Evolutionary conservation across 2,329 filamentous ascomycete genomes (phyloP).

Genomic region (Fragosphaeria purpurea): DNA sequence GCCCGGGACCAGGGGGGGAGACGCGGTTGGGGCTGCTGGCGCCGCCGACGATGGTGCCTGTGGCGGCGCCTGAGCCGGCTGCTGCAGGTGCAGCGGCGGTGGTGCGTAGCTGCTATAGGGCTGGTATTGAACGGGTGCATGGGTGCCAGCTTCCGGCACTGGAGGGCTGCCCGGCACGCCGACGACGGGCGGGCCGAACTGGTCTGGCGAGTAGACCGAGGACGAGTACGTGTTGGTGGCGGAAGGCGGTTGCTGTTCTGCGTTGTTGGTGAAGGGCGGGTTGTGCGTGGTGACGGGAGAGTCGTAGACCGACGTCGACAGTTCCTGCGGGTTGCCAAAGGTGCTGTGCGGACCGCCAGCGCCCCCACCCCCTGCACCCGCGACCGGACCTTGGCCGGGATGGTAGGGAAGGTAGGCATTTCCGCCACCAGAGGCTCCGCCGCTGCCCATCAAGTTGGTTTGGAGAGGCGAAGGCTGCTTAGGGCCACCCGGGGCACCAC

Average conservation of each 20-base stretch:
- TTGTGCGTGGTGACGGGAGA: constrained; percentile 54
- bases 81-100: constrained; percentile 19
- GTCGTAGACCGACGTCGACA: constrained; percentile 69
- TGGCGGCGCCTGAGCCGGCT: constrained; percentile 30
- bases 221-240: constrained; percentile 34
- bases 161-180: constrained; percentile 18
- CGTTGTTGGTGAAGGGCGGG: constrained; percentile 28
- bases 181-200: constrained; percentile 23
- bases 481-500: neutral
- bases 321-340: constrained; percentile 64
- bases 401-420: constrained; percentile 39
- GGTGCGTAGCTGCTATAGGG: constrained; percentile 25
- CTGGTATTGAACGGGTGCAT: constrained; percentile 20
- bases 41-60: constrained; percentile 25
- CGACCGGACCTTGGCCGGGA: constrained; percentile 28
- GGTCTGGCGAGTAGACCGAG: constrained; percentile 40
- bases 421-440: constrained; percentile 31
- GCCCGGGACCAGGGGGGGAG: constrained; percentile 31
- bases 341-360: constrained; percentile 53
- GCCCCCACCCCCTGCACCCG: constrained; percentile 31
- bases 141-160: constrained; percentile 19
- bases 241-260: constrained; percentile 17
- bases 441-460: constrained; percentile 25
- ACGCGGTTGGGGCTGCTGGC: constrained; percentile 20
- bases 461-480: constrained; percentile 40